A percentile compares a stretch with the other conserved stretches of the same genome.
Evolutionary conservation across 2,329 filamentous ascomycete species (phyloP).

Genomic region (Periconia sp.): DNA sequence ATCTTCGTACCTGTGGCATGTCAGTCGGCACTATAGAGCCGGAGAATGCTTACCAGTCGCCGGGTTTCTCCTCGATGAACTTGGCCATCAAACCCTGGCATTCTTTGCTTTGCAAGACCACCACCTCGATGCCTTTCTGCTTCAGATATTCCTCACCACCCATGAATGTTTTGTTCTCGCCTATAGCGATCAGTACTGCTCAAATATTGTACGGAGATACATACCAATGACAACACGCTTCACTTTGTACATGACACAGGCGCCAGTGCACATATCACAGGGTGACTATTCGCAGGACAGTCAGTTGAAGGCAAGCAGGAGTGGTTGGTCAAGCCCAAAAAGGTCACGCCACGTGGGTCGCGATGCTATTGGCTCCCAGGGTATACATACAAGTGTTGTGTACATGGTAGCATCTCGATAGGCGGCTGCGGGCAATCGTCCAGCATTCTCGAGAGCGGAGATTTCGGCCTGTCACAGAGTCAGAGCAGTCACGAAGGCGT

Average conservation of each 20-base stretch:
- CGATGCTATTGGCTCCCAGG: too few species aligned
- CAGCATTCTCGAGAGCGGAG: constrained; percentile 72
- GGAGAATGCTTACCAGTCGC: constrained; percentile 61
- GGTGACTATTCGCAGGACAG: constrained; percentile 52
- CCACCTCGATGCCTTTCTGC: constrained; percentile 68
- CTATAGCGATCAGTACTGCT: constrained; percentile 7
- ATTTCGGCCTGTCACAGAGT: constrained; percentile 65
- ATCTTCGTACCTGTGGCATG: constrained; percentile 29
- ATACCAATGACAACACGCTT: constrained; percentile 69
- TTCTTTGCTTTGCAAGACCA: constrained; percentile 67
- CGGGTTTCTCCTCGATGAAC: constrained; percentile 72
- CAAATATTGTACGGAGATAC: not conserved
- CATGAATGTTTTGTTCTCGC: constrained; percentile 73
- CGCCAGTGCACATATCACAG: constrained; percentile 81
- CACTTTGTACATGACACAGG: constrained; percentile 75
- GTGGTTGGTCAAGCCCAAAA: too few species aligned
- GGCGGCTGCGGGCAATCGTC: constrained; percentile 67
- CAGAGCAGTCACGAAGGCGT: constrained; percentile 1
- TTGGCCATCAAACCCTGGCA: constrained; percentile 70
- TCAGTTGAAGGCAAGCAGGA: too few species aligned
- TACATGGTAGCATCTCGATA: constrained; percentile 80
- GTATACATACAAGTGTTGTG: constrained; percentile 59
- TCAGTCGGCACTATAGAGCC: constrained; percentile 1
- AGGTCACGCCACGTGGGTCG: too few species aligned
- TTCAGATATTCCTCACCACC: constrained; percentile 72